Percentiles rank a stretch among this genome's conserved stretches.
These are phyloP conservation scores for Dictyostelium intermedium DNA, from an alignment of 78 protist genomes.

Conservation along the genomic window DNA sequence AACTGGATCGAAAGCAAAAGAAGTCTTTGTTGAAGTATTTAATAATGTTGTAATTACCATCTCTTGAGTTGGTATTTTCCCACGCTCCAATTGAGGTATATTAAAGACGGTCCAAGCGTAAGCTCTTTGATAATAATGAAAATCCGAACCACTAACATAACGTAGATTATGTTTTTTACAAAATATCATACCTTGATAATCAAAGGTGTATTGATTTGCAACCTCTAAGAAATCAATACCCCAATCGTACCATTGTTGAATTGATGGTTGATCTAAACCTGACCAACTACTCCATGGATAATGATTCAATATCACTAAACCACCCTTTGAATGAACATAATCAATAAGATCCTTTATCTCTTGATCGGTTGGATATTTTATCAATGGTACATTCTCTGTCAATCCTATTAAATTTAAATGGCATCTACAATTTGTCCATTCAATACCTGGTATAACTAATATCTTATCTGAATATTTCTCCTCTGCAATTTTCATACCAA, in stretches of 20 bases:
- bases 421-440: slow-evolving; percentile 60
- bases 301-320: slow-evolving; percentile 59
- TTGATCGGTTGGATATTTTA: slow-evolving; percentile 28
- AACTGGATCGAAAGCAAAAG: slow-evolving; percentile 11
- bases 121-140: neutral
- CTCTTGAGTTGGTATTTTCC: neutral
- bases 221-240: slow-evolving; percentile 58
- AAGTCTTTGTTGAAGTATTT: neutral
- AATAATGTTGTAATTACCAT: neutral
- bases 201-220: slow-evolving; percentile 9
- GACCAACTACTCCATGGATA: slow-evolving; percentile 53
- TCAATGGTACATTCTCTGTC: neutral
- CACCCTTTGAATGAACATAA: slow-evolving; percentile 26
- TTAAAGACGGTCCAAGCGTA: slow-evolving; percentile 27
- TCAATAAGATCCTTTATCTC: slow-evolving; percentile 21
- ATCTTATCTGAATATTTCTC: slow-evolving; percentile 44
- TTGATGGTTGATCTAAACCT: slow-evolving; percentile 25
- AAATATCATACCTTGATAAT: slow-evolving; percentile 13
- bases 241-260: neutral
- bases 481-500: slow-evolving; percentile 14
- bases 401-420: slow-evolving; percentile 49
- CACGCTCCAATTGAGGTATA: neutral
- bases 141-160: slow-evolving; percentile 36
- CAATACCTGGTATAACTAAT: slow-evolving; percentile 39
- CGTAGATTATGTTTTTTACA: neutral